Evolutionary conservation across 2,329 filamentous ascomycete genomes (phyloP), one percentile per base, ranked within the genome.

Genomic region (Kalaharituber pfeilii): DNA sequence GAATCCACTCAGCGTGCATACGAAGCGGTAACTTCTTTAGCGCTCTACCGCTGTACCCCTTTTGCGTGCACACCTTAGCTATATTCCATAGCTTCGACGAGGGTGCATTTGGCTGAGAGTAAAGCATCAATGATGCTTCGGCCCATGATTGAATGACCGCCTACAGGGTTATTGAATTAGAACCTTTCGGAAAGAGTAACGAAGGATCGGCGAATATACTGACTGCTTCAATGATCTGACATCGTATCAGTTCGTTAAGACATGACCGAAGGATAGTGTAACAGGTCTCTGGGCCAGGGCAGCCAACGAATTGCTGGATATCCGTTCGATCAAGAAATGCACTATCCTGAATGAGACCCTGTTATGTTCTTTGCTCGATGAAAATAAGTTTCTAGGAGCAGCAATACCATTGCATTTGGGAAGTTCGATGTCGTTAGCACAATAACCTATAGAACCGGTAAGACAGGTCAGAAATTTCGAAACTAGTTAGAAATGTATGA

Each of bases 381-480:
- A 9, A 45, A 9, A 20, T 22, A 47, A 20, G 24, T 9, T 15
- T 13, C 42, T 25, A 47, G 2, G 13, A 15, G 3, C n/a, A 47
- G 42, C 18, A 13, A 25, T 47, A 47, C 42, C 55, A 62, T 62
- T 5, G 59, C 54, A 24, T 62, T 56, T n/a, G 62, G 33, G 33
- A 64, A 45, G 49, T 64, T 64, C 4, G 62, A 62, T 5, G 62
- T 64, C 15, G 60, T 61, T n/a, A 64, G 55, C 44, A 64, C 55
- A 13, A 64, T 57, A 13, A 61, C 59, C 59, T 60, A 33, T 22
- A n/a, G n/a, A n/a, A n/a, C n/a, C n/a, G n/a, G n/a, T n/a, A n/a
- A n/a, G n/a, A n/a, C n/a, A n/a, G n/a, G 13, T 18, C 9, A 25
- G 7, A 30, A 26, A 27, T 28, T 39, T 29, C 27, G 39, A 52